Conservation (phyloP, 345 rosid genomes). For the Jatropha curcas region DNA sequence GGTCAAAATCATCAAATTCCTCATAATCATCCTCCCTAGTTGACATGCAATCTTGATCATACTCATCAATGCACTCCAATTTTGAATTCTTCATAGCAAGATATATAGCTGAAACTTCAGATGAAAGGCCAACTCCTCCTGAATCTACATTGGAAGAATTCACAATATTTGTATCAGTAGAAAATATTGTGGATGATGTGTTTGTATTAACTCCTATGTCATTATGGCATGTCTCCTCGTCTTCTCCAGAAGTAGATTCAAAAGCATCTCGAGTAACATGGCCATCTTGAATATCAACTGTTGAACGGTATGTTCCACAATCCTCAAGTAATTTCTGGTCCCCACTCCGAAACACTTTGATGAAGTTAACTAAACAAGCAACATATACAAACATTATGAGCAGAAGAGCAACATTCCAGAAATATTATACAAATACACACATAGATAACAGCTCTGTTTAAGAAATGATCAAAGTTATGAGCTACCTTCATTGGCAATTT, state of each 20-base stretch:
- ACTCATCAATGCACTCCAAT: slow-evolving; percentile 90
- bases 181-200: slow-evolving; percentile 41
- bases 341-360: slow-evolving; percentile 32
- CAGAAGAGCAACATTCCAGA: background rate
- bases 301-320: slow-evolving; percentile 23
- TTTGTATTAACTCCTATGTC: slow-evolving; percentile 31
- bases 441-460: background rate
- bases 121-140: slow-evolving; percentile 51
- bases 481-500: slow-evolving; percentile 47
- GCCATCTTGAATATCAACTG: slow-evolving; percentile 26
- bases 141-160: slow-evolving; percentile 47
- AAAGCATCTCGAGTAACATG: slow-evolving; percentile 22
- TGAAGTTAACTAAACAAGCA: slow-evolving; percentile 31
- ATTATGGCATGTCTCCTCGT: slow-evolving; percentile 26
- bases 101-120: slow-evolving; percentile 92
- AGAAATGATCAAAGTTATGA: background rate
- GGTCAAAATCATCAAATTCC: slow-evolving; percentile 90
- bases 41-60: slow-evolving; percentile 73
- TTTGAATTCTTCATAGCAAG: slow-evolving; percentile 94
- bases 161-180: slow-evolving; percentile 36
- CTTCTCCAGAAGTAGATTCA: slow-evolving; percentile 28
- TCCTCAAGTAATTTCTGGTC: slow-evolving; percentile 32
- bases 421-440: background rate
- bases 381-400: slow-evolving; percentile 5
- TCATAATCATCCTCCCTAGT: slow-evolving; percentile 71